These are phyloP conservation scores for Boletus coccyginus DNA, from an alignment of 768 basidiomycete genomes.

Conservation along the genomic window DNA sequence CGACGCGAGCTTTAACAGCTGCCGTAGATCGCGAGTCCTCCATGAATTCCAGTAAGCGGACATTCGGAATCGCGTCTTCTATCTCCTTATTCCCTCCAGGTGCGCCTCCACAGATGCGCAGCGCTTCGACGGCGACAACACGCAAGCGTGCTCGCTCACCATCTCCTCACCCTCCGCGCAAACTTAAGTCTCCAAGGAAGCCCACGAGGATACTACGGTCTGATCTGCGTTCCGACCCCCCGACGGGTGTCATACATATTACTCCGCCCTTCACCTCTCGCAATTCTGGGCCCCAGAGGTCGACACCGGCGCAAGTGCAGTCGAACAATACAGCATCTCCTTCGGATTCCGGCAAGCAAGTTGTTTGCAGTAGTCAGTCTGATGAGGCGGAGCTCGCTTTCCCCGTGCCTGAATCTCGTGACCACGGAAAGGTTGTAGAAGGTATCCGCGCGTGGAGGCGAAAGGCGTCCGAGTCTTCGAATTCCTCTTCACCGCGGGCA, in stretches of 20 bases:
- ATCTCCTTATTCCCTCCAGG: constrained; percentile 13
- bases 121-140: constrained; percentile 11
- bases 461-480: constrained; percentile 23
- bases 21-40: neutral
- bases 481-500: neutral
- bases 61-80: neutral
- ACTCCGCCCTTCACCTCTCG: constrained; percentile 22
- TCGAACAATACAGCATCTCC: constrained; percentile 11
- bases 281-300: constrained; percentile 33
- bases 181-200: constrained; percentile 21
- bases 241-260: constrained; percentile 8
- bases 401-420: constrained; percentile 22
- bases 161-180: constrained; percentile 8
- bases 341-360: constrained; percentile 25
- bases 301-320: constrained; percentile 2
- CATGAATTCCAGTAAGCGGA: constrained; percentile 18
- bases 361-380: constrained; percentile 65
- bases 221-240: constrained; percentile 4
- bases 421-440: constrained; percentile 33
- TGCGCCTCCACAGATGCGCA: constrained; percentile 5
- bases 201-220: constrained; percentile 16
- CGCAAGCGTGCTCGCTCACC: constrained; percentile 30
- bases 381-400: constrained; percentile 57
- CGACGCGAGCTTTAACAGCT: constrained; percentile 7
- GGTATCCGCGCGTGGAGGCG: constrained; percentile 45